phyloP scores from a whole-genome alignment of 768 basidiomycete genomes.

The Pisolithus sp. region DNA sequence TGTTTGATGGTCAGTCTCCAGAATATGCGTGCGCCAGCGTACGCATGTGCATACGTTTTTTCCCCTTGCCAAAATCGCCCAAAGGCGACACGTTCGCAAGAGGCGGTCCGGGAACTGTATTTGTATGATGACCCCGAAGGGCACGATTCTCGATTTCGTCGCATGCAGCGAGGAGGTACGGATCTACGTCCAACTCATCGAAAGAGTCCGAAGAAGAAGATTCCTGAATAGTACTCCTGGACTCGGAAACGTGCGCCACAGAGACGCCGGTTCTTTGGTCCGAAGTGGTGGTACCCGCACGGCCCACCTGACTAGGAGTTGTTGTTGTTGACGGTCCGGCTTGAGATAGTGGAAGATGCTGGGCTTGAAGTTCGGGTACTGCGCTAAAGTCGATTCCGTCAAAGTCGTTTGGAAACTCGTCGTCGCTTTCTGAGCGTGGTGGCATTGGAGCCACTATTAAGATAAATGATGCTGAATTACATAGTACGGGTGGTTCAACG shows the following conservation, averaged over 20 bases:
- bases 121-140: constrained; percentile 7
- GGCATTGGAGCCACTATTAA: constrained; percentile 16
- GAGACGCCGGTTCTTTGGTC: not conserved
- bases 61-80: not conserved
- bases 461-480: too few species aligned
- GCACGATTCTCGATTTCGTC: constrained; percentile 40
- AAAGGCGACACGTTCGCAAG: not conserved
- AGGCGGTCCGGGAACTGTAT: constrained; percentile 3
- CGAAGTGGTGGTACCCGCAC: not conserved
- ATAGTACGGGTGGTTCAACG: not conserved
- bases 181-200: constrained; percentile 17
- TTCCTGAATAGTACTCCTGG: not conserved
- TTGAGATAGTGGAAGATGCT: not conserved
- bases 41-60: not conserved
- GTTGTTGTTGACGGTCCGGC: not conserved
- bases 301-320: constrained; percentile 1
- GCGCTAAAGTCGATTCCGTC: constrained; percentile 42
- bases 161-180: constrained; percentile 30
- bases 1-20: constrained; percentile 4
- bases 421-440: constrained; percentile 25
- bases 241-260: not conserved
- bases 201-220: constrained; percentile 1
- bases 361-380: constrained; percentile 24
- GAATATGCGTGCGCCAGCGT: not conserved
- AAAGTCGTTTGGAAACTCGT: constrained; percentile 56